Percentiles rank a stretch among this genome's conserved stretches.
phyloP scores from a whole-genome alignment of 1,284 basidiomycete species.

The Hymenochaete sp. region DNA sequence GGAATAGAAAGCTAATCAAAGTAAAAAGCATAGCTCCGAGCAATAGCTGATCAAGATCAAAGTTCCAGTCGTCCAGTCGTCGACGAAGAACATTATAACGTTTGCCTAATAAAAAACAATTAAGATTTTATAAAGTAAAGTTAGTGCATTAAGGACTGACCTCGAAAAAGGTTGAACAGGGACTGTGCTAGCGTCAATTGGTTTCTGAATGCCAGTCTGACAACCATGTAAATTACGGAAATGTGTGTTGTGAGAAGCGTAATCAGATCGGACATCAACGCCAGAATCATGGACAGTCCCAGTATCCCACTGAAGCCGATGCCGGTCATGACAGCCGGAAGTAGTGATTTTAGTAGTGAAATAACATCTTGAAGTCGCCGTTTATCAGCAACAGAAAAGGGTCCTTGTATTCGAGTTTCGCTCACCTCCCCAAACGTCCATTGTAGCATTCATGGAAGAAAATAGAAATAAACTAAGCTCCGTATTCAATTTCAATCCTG shows the following conservation, averaged over 20 bases:
- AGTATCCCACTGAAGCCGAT: conserved; percentile 49
- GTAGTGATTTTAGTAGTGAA: conserved; percentile 30
- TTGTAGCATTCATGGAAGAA: conserved; percentile 54
- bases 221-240: conserved; percentile 60
- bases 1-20: conserved; percentile 81
- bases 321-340: conserved; percentile 39
- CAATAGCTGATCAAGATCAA: conserved; percentile 89
- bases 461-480: conserved; percentile 82
- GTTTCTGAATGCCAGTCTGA: conserved; percentile 55
- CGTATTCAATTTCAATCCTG: conserved; percentile 92
- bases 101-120: conserved; percentile 49
- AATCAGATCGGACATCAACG: conserved; percentile 60
- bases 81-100: conserved; percentile 76
- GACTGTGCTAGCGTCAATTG: conserved; percentile 56
- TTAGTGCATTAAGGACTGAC: conserved; percentile 35
- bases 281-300: conserved; percentile 65
- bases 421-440: conserved; percentile 64
- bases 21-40: conserved; percentile 95
- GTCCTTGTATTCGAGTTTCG: conserved; percentile 13
- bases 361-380: conserved; percentile 26
- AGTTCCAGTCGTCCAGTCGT: conserved; percentile 82
- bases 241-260: conserved; percentile 68
- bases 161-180: conserved; percentile 92
- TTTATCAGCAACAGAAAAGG: conserved; percentile 7
- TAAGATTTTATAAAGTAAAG: background rate